Evolutionary conservation across 2,329 filamentous ascomycete genomes (phyloP).

Genomic region (Endothia cerciana): DNA sequence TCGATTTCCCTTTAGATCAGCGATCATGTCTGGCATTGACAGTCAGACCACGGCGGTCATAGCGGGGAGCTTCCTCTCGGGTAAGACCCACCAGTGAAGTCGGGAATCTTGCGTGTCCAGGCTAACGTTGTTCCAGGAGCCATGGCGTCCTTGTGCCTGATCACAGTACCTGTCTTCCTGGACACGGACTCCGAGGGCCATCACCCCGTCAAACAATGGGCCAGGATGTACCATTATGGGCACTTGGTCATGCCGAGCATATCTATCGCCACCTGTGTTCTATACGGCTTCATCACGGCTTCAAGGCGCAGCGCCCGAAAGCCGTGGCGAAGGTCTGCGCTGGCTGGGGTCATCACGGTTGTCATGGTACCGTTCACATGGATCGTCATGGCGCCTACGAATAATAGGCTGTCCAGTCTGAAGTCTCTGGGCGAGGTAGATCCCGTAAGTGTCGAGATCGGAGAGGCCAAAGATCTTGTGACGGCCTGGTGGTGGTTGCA

Average conservation of each 20-base stretch:
- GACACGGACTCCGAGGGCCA: conserved; percentile 33
- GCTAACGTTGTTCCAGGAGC: neutral
- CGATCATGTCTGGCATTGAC: neutral
- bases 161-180: conserved; percentile 39
- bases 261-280: conserved; percentile 32
- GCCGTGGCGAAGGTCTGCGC: neutral
- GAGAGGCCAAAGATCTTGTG: neutral
- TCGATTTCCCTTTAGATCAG: neutral
- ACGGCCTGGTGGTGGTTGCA: neutral
- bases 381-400: conserved; percentile 33
- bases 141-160: conserved; percentile 31
- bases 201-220: conserved; percentile 38
- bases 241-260: conserved; percentile 37
- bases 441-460: neutral
- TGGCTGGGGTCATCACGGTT: neutral
- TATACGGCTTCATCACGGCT: conserved; percentile 33
- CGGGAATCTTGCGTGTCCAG: too few relatives aligned
- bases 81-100: neutral
- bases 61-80: neutral
- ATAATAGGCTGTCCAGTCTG: conserved; percentile 31
- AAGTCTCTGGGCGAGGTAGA: neutral
- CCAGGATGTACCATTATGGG: conserved; percentile 40
- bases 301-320: neutral
- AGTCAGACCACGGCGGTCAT: neutral
- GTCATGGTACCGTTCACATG: conserved; percentile 1